Conservation (phyloP, 139 green algal genomes). For the Tetraselmis striata region DNA sequence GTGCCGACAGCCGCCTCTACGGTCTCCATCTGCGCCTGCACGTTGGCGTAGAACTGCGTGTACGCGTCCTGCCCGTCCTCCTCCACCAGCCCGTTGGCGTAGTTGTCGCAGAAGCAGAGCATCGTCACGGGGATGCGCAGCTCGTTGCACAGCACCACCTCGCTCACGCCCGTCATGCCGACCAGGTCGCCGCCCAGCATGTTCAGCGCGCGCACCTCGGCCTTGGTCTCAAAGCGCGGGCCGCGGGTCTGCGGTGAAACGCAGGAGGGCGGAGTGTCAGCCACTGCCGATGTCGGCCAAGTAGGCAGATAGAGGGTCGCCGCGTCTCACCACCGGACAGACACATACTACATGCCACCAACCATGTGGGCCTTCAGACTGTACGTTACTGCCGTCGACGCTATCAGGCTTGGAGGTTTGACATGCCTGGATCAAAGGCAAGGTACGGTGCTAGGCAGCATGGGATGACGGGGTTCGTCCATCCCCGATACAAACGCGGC, state of each 20-base stretch:
- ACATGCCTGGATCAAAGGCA: no score
- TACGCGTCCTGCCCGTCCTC: background rate
- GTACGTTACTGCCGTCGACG: no score
- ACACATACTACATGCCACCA: no score
- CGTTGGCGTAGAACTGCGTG: conserved; percentile 3
- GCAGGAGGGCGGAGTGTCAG: no score
- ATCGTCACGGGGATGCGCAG: conserved; percentile 1
- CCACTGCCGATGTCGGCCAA: no score
- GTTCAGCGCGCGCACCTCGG: background rate
- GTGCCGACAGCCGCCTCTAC: background rate
- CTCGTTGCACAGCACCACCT: conserved; percentile 6
- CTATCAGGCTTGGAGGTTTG: no score
- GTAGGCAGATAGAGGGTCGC: no score
- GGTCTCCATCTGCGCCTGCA: background rate
- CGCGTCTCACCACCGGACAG: no score
- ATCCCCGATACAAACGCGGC: no score
- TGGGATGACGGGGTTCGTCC: no score
- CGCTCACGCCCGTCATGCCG: background rate
- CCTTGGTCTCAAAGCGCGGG: background rate
- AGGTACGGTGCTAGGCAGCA: no score
- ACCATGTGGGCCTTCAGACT: no score
- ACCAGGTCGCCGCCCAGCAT: background rate
- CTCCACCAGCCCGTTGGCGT: background rate
- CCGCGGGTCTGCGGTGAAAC: background rate
- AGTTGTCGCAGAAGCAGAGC: conserved; percentile 7